phyloP scores from a whole-genome alignment of 352 stramenopile genomes.

The Phytopythium cucurbitacearum region DNA sequence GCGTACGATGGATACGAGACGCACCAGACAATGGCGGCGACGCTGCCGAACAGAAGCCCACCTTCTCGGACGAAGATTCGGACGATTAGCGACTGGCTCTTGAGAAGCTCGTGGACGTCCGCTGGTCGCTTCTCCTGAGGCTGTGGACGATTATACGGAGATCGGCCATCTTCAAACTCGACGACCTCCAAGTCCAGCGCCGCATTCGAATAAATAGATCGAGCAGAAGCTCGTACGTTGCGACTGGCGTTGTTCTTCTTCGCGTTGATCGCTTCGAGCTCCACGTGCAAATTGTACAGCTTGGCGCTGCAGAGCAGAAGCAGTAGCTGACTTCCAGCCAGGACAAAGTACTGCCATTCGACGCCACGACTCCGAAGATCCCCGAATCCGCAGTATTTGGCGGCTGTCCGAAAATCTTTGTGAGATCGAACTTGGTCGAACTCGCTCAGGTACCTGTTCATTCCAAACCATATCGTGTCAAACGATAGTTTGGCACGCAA shows the following conservation, averaged over 20 bases:
- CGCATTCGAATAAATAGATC: slow-evolving; percentile 10
- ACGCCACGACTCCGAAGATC: slow-evolving; percentile 40
- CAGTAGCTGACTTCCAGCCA: slow-evolving; percentile 45
- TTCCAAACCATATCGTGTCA: not conserved
- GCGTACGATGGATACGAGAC: slow-evolving; percentile 83
- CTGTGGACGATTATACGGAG: not conserved
- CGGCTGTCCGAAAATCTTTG: slow-evolving; percentile 25
- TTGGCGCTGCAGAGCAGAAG: slow-evolving; percentile 61
- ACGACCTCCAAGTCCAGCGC: slow-evolving; percentile 15
- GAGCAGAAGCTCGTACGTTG: slow-evolving; percentile 1
- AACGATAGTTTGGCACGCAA: not conserved
- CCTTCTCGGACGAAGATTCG: slow-evolving; percentile 68
- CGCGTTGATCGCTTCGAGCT: not conserved
- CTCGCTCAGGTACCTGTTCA: slow-evolving; percentile 5
- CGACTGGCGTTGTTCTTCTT: slow-evolving; percentile 3
- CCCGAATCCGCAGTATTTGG: slow-evolving; percentile 53
- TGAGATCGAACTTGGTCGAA: slow-evolving; percentile 6
- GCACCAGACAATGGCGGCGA: slow-evolving; percentile 65
- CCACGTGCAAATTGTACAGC: slow-evolving; percentile 56
- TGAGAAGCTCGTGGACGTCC: slow-evolving; percentile 51
- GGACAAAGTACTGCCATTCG: slow-evolving; percentile 69
- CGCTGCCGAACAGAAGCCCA: slow-evolving; percentile 59
- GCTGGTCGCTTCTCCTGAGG: not conserved
- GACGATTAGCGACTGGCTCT: slow-evolving; percentile 55
- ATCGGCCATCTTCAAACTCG: slow-evolving; percentile 4